phyloP scores from a whole-genome alignment of 768 basidiomycete species.

The Filobasidium floriforme region DNA sequence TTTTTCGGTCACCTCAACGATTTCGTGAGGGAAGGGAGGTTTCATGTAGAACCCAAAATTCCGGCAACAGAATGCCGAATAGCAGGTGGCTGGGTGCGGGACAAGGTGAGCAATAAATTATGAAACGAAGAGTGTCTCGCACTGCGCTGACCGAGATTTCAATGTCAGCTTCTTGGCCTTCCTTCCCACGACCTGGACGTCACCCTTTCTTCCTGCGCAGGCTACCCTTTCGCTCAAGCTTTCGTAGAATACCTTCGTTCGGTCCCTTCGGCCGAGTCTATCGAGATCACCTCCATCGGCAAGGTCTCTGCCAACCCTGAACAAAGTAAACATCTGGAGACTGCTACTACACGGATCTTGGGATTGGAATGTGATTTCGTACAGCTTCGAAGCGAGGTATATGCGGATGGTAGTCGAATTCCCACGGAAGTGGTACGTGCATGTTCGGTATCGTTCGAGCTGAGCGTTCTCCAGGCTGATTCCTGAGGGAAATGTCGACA shows the following conservation, averaged over 20 bases:
- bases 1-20: conserved; percentile 74
- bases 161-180: conserved; percentile 59
- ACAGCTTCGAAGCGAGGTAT: conserved; percentile 85
- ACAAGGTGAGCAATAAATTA: conserved; percentile 60
- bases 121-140: conserved; percentile 23
- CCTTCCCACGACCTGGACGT: conserved; percentile 90
- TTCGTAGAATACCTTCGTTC: conserved; percentile 58
- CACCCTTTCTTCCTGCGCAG: conserved; percentile 81
- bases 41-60: conserved; percentile 53
- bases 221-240: conserved; percentile 73
- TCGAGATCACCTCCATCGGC: conserved; percentile 51
- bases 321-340: conserved; percentile 96
- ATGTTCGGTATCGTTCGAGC: too few species aligned
- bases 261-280: conserved; percentile 26
- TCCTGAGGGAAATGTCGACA: background rate
- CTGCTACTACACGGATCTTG: conserved; percentile 72
- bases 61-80: conserved; percentile 64
- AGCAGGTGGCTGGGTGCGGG: conserved; percentile 97
- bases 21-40: conserved; percentile 57
- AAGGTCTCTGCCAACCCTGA: conserved; percentile 91
- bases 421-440: conserved; percentile 71
- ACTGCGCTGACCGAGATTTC: background rate
- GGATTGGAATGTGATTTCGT: conserved; percentile 86
- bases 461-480: background rate
- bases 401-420: conserved; percentile 77